Percentiles rank a stretch among this genome's conserved stretches.
Evolutionary conservation across 2,329 filamentous ascomycete species (phyloP).

Genomic region (Metarhizium anisopliae): DNA sequence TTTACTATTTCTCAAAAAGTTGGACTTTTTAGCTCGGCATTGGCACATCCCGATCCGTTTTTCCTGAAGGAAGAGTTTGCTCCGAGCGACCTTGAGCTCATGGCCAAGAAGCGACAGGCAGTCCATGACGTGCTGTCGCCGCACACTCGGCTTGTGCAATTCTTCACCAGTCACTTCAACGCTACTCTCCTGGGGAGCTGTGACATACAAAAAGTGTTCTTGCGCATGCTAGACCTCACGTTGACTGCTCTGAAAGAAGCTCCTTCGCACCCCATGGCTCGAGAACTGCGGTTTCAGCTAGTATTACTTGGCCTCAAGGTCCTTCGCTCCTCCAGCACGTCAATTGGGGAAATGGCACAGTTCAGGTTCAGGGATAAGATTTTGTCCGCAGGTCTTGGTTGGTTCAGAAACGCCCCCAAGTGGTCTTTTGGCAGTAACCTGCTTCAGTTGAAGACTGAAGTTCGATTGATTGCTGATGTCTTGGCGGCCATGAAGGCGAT

Average conservation of each 20-base stretch:
- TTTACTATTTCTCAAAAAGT: slow-evolving; percentile 65
- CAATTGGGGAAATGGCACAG: slow-evolving; percentile 52
- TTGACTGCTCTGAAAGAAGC: slow-evolving; percentile 64
- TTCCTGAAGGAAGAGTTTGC: slow-evolving; percentile 87
- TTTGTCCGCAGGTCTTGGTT: slow-evolving; percentile 74
- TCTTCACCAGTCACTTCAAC: slow-evolving; percentile 90
- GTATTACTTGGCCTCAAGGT: slow-evolving; percentile 75
- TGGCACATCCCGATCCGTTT: slow-evolving; percentile 79
- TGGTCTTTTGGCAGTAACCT: slow-evolving; percentile 97
- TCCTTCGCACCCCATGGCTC: slow-evolving; percentile 72
- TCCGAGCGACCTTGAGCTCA: slow-evolving; percentile 69
- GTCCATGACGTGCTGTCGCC: slow-evolving; percentile 80
- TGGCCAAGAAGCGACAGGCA: slow-evolving; percentile 67
- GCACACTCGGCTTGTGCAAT: slow-evolving; percentile 77
- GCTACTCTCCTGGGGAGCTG: slow-evolving; percentile 78
- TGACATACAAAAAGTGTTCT: slow-evolving; percentile 73
- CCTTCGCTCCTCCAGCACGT: slow-evolving; percentile 62
- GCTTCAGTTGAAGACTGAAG: slow-evolving; percentile 87
- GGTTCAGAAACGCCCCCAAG: slow-evolving; percentile 75
- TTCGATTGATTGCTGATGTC: slow-evolving; percentile 71
- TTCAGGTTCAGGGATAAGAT: slow-evolving; percentile 86
- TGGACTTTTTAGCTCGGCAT: slow-evolving; percentile 69
- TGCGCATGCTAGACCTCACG: slow-evolving; percentile 71
- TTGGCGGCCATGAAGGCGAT: slow-evolving; percentile 56
- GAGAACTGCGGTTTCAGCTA: slow-evolving; percentile 87